Conservation (phyloP, 768 basidiomycete species). For the Rhodotorula toruloides region DNA sequence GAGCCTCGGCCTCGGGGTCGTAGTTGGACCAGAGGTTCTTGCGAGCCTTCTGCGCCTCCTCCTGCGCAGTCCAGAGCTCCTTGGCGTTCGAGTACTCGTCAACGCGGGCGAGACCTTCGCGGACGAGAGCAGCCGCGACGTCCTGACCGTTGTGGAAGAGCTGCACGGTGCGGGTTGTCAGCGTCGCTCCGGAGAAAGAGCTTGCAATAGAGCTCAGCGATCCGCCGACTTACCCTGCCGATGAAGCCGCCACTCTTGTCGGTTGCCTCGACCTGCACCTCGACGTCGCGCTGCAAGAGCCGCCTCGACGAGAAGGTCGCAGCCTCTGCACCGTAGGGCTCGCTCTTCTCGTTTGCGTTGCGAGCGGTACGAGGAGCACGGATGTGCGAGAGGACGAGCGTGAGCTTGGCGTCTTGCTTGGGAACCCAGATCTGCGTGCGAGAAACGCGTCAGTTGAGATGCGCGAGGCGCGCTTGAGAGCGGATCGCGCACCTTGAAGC, state of each 20-base stretch:
- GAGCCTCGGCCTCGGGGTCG: constrained; percentile 40
- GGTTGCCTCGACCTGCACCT: constrained; percentile 79
- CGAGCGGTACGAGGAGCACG: constrained; percentile 83
- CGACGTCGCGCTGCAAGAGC: constrained; percentile 92
- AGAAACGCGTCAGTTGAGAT: background rate
- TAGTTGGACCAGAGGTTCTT: constrained; percentile 58
- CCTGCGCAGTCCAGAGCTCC: constrained; percentile 79
- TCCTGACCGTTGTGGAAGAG: constrained; percentile 64
- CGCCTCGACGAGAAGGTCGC: constrained; percentile 68
- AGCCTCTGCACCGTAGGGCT: constrained; percentile 81
- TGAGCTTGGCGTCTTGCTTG: constrained; percentile 70
- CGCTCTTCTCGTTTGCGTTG: constrained; percentile 69
- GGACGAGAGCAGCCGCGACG: constrained; percentile 71
- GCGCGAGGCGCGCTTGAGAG: constrained; percentile 50
- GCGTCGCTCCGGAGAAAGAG: no score
- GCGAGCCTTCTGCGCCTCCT: constrained; percentile 71
- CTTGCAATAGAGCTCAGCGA: background rate
- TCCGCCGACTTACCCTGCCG: constrained; percentile 55
- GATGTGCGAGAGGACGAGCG: constrained; percentile 88
- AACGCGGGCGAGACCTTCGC: constrained; percentile 81
- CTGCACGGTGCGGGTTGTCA: no score
- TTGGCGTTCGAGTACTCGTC: constrained; percentile 77
- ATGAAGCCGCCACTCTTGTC: constrained; percentile 97
- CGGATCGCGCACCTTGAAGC: constrained; percentile 81
- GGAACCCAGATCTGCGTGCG: constrained; percentile 37